Evolutionary conservation across 495 filamentous ascomycete genomes (phyloP).

Genomic region (Hypoxylon crocopeplum): DNA sequence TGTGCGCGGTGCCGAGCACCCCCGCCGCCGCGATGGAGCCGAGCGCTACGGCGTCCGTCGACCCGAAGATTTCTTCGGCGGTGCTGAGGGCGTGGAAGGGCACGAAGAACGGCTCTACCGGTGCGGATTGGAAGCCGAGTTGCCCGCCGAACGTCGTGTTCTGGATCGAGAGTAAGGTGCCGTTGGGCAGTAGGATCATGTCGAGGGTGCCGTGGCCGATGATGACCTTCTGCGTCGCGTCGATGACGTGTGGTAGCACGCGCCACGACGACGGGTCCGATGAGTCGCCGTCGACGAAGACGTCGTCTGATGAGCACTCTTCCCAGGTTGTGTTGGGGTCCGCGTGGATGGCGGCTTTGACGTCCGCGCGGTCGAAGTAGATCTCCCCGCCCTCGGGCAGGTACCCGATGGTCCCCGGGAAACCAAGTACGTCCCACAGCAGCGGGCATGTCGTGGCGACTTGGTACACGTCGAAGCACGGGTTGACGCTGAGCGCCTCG

Average conservation of each 20-base stretch:
- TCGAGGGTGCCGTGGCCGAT: slow-evolving; percentile 73
- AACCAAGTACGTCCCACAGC: slow-evolving; percentile 77
- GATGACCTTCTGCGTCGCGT: slow-evolving; percentile 71
- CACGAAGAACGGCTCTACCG: slow-evolving; percentile 67
- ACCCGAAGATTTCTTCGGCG: slow-evolving; percentile 19
- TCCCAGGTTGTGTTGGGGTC: slow-evolving; percentile 64
- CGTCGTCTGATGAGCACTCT: slow-evolving; percentile 60
- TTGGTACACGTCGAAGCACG: slow-evolving; percentile 83
- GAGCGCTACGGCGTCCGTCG: slow-evolving; percentile 30
- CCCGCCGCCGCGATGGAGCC: slow-evolving; percentile 39
- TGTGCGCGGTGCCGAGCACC: slow-evolving; percentile 44
- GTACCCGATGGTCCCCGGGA: slow-evolving; percentile 62
- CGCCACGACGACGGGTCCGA: slow-evolving; percentile 61
- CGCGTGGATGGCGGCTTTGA: slow-evolving; percentile 75
- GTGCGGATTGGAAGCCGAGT: slow-evolving; percentile 70
- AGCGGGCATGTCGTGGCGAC: slow-evolving; percentile 78
- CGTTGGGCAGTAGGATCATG: slow-evolving; percentile 68
- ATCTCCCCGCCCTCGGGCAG: slow-evolving; percentile 60
- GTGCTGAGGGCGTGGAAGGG: slow-evolving; percentile 61
- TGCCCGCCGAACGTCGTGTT: slow-evolving; percentile 84
- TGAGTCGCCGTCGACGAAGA: slow-evolving; percentile 64
- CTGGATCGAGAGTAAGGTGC: slow-evolving; percentile 76
- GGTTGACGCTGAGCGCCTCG: slow-evolving; percentile 68
- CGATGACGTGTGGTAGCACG: slow-evolving; percentile 74
- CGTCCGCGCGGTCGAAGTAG: slow-evolving; percentile 83